Conservation (phyloP, 2,329 filamentous ascomycete species). For the Laburnicola sp. region DNA sequence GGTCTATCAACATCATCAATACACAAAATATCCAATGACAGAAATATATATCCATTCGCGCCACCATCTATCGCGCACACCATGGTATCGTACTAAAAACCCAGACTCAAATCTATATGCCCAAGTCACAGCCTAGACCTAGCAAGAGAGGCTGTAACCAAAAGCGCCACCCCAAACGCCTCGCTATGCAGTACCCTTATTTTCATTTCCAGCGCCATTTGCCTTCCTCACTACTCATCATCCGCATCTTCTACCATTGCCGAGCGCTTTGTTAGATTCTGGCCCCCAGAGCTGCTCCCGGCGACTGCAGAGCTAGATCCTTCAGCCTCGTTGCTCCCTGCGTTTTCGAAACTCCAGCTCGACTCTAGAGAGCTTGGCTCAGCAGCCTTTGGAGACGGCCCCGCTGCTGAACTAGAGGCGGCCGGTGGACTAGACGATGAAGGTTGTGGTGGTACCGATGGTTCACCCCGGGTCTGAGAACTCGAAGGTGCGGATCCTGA, state of each 20-base stretch:
- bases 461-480: slow-evolving; percentile 4
- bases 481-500: not conserved
- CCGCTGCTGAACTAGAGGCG: slow-evolving; percentile 7
- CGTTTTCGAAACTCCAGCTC: slow-evolving; percentile 43
- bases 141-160: no score
- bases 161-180: slow-evolving; percentile 31
- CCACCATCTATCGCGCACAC: no score
- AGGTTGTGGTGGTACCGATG: slow-evolving; percentile 2
- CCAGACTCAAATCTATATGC: no score
- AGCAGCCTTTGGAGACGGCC: slow-evolving; percentile 26
- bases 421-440: slow-evolving; percentile 14
- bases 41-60: no score
- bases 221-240: slow-evolving; percentile 29
- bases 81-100: no score
- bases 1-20: no score
- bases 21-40: no score
- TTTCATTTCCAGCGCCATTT: not conserved
- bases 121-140: no score
- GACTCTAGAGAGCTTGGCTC: slow-evolving; percentile 40
- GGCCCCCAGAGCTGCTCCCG: slow-evolving; percentile 26
- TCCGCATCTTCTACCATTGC: slow-evolving; percentile 41
- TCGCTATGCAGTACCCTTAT: slow-evolving; percentile 41
- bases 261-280: slow-evolving; percentile 26
- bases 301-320: slow-evolving; percentile 36
- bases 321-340: slow-evolving; percentile 30